phyloP scores from a whole-genome alignment of 2,329 filamentous ascomycete genomes.

The Diaporthe humulicola region DNA sequence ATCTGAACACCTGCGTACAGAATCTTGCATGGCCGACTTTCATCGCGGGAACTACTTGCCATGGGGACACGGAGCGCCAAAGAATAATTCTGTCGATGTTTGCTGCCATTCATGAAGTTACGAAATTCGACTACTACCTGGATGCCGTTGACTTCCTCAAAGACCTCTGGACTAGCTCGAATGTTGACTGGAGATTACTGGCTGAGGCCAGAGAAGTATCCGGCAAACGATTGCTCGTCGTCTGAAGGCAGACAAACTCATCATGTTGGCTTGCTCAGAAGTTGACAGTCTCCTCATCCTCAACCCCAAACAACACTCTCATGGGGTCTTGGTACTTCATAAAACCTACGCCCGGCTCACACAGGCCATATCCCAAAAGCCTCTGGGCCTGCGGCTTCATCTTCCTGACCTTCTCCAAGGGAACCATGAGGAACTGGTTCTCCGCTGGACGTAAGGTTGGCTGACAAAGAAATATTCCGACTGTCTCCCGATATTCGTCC shows the following conservation, averaged over 20 bases:
- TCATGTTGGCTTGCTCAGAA: background rate
- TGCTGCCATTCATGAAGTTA: background rate
- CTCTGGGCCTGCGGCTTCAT: conserved; percentile 17
- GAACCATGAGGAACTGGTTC: conserved; percentile 25
- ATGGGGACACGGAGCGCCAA: background rate
- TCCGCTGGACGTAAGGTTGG: conserved; percentile 8
- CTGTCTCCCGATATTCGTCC: conserved; percentile 11
- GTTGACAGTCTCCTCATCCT: conserved; percentile 16
- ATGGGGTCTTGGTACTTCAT: conserved; percentile 26
- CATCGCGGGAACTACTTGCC: conserved; percentile 1
- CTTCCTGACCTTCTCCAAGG: background rate
- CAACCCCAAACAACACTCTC: conserved; percentile 9
- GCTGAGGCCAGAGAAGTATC: background rate
- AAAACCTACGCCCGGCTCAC: conserved; percentile 2
- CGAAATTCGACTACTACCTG: background rate
- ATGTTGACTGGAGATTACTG: background rate
- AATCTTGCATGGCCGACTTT: conserved; percentile 16
- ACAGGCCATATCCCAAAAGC: background rate
- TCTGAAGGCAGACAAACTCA: background rate
- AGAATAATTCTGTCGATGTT: background rate
- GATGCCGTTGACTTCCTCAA: background rate
- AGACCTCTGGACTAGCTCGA: background rate
- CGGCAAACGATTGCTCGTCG: background rate
- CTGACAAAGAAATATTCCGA: conserved; percentile 7
- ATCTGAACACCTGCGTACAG: background rate